A percentile compares a stretch with the other conserved stretches of the same genome.
These are phyloP conservation scores for Hylodesmum podocarpum DNA, from an alignment of 306 rosid genomes.

Conservation along the genomic window DNA sequence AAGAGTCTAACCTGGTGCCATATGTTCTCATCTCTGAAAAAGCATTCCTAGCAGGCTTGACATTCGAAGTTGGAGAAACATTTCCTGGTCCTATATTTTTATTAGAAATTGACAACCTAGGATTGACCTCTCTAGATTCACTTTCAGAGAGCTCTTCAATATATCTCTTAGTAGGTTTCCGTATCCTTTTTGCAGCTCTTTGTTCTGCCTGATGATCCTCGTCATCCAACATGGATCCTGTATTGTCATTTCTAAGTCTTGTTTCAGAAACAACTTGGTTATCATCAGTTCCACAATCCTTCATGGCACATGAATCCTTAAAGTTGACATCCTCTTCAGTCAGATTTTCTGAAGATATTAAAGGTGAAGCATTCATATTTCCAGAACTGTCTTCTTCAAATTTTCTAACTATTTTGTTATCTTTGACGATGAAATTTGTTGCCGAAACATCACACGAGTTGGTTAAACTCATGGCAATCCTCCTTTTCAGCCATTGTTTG, in stretches of 20 bases:
- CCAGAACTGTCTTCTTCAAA: conserved; percentile 45
- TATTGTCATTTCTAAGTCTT: conserved; percentile 38
- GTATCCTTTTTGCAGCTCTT: conserved; percentile 76
- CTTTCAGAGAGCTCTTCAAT: conserved; percentile 95
- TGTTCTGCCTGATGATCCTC: conserved; percentile 51
- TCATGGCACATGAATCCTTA: conserved; percentile 46
- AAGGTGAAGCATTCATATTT: conserved; percentile 38
- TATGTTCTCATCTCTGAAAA: conserved; percentile 57
- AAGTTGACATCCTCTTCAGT: conserved; percentile 37
- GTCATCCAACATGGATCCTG: conserved; percentile 52
- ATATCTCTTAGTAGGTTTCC: conserved; percentile 94
- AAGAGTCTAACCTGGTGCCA: conserved; percentile 69
- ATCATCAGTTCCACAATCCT: conserved; percentile 45
- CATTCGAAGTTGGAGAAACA: conserved; percentile 39
- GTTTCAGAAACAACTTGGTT: conserved; percentile 46
- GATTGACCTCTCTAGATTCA: conserved; percentile 64
- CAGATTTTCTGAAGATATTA: conserved; percentile 28
- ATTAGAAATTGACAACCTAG: conserved; percentile 43
- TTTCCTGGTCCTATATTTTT: conserved; percentile 46
- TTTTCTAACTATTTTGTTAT: conserved; percentile 57
- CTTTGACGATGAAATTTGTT: conserved; percentile 64
- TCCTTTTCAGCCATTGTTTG: conserved; percentile 89
- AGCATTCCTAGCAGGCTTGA: conserved; percentile 48
- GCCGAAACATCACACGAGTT: conserved; percentile 78
- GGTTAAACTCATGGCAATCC: conserved; percentile 94